These are phyloP conservation scores for Eucalyptus shirleyi DNA, from an alignment of 345 rosid species.

Conservation along the genomic window DNA sequence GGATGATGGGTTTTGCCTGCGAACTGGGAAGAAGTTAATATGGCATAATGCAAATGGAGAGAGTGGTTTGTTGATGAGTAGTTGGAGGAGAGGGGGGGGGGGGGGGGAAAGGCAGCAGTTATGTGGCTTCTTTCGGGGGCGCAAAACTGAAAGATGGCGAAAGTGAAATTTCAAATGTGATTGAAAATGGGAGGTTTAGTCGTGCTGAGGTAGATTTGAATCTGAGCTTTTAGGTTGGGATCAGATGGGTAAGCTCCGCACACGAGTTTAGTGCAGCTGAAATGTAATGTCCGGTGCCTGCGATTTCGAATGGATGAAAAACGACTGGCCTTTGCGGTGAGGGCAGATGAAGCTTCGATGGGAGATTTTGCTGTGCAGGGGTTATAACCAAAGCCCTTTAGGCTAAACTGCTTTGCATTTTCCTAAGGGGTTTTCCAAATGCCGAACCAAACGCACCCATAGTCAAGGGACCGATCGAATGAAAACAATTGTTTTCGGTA, in stretches of 20 bases:
- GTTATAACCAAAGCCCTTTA: background rate
- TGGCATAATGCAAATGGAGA: background rate
- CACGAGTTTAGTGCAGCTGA: background rate
- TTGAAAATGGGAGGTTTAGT: background rate
- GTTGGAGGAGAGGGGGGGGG: constrained; percentile 2
- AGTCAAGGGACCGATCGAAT: background rate
- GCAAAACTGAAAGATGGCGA: background rate
- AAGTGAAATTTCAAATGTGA: background rate
- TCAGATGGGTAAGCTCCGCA: background rate
- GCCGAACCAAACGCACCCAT: no score
- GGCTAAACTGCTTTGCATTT: no score
- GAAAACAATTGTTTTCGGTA: background rate
- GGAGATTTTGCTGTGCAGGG: background rate
- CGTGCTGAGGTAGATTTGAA: background rate
- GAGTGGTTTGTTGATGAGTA: constrained; percentile 9
- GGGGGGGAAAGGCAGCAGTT: constrained; percentile 4
- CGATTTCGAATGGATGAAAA: background rate
- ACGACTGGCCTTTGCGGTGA: background rate
- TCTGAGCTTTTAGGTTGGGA: background rate
- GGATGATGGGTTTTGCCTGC: background rate
- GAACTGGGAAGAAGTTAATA: background rate
- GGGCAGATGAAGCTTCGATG: background rate
- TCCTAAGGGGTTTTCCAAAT: accelerated
- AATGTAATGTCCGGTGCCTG: background rate
- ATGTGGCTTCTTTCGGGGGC: background rate